Evolutionary conservation across 176 grass and related monocot species (phyloP), one percentile per base, ranked within the genome.

Genomic region (Thalia dealbata): DNA sequence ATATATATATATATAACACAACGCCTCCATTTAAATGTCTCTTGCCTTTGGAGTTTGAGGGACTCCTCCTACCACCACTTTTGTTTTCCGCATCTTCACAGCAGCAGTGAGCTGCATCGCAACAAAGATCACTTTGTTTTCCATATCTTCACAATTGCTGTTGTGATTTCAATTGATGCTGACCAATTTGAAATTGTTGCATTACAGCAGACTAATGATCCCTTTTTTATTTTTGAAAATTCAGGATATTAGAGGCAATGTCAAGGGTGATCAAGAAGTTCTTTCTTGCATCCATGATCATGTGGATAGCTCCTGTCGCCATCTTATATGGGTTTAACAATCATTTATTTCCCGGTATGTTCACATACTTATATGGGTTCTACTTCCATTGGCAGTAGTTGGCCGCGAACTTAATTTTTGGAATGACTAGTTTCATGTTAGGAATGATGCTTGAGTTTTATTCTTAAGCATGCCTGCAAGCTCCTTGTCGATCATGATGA

Each of bases 301-400:
- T 97, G 95, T 97, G 95, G 95, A 82, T 88, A 43, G 79, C 64
- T 62, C 95, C 95, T 0, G 66, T 97, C 65, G 82, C 85, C 10
- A 86, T 97, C 29, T 3, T 97, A 41, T 97, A 92, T 64, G 85
- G 87, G 28, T 97, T 97, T 76, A 83, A 88, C 79, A 73, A 97
- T 69, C 70, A 88, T 56, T 43, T 86, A 30, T 80, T 97, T 84
- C 90, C 90, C 80, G 95, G 95, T 97, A 82, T n/a, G 69, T 21
- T 41, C 71, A 14, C 16, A 22, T 44, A 19, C 35, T 22, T 4
- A 32, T 19, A 43, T n/a, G n/a, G n/a, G n/a, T 44, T 11, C 21
- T 21, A 11, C 32, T 43, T 19, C 7, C 18, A 68, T 23, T 43
- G 7, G 9, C 65, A 68, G 22, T 68, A 29, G 18, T 68, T 14